A percentile compares a stretch with the other conserved stretches of the same genome.
Conservation (phyloP, 176 grass and related monocot species). For the Phragmites australis region DNA sequence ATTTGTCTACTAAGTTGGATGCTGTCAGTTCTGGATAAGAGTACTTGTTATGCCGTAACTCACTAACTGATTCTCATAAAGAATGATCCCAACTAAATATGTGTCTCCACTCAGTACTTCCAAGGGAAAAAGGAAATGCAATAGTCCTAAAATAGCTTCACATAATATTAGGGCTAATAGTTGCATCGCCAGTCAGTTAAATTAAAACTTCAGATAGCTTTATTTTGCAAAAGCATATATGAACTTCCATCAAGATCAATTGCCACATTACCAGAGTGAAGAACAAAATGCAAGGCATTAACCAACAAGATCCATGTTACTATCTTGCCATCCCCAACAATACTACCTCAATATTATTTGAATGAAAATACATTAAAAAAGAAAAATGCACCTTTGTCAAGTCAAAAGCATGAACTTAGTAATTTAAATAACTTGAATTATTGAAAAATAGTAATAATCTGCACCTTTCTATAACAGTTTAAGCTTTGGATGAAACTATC, state of each 20-base stretch:
- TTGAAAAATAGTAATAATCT: background rate
- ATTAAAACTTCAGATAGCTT: background rate
- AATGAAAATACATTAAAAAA: background rate
- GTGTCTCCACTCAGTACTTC: background rate
- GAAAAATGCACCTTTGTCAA: background rate
- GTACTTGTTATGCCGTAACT: background rate
- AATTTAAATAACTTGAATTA: background rate
- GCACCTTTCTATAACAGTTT: background rate
- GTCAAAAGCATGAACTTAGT: background rate
- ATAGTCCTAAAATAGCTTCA: background rate
- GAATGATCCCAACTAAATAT: background rate
- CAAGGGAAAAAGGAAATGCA: background rate
- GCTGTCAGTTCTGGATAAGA: background rate
- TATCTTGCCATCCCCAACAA: background rate
- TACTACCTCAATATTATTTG: background rate
- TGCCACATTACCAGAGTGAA: background rate
- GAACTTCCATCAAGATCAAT: background rate
- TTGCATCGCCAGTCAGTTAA: background rate
- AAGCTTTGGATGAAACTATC: slow-evolving; percentile 1
- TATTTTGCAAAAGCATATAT: background rate
- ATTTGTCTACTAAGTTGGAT: background rate
- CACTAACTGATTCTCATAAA: background rate
- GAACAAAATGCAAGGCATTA: slow-evolving; percentile 14
- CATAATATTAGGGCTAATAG: background rate
- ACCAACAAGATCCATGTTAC: background rate